phyloP scores from a whole-genome alignment of 2,329 filamentous ascomycete species.

The Phialophora verrucosa region DNA sequence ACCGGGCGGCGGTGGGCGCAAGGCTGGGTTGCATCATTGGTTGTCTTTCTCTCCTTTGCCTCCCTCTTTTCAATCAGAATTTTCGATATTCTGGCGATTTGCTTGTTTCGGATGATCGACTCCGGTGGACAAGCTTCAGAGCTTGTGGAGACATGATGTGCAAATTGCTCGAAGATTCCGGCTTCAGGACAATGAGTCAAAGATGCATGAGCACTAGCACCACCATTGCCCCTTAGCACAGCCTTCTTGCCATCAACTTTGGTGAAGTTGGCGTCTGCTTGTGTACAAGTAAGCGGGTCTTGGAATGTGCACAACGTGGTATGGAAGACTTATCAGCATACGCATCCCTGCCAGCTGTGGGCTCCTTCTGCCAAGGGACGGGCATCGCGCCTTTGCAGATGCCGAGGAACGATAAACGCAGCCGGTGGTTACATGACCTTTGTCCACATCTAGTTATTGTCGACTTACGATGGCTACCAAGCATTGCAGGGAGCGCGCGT shows the following conservation, averaged over 20 bases:
- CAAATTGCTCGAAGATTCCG: not conserved
- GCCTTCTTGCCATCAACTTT: not conserved
- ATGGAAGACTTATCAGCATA: not conserved
- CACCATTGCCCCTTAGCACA: not conserved
- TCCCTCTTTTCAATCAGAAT: not conserved
- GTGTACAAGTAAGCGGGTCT: not conserved
- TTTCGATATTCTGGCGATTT: not conserved
- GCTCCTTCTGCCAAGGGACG: not conserved
- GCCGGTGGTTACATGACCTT: not conserved
- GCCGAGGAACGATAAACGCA: not conserved
- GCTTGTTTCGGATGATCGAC: not conserved
- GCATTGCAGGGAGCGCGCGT: not conserved
- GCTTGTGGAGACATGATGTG: slow-evolving; percentile 1
- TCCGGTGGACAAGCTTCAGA: not conserved
- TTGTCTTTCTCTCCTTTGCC: not conserved
- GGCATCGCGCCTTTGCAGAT: slow-evolving; percentile 7
- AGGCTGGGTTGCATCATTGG: slow-evolving; percentile 13
- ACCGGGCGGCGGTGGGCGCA: not conserved
- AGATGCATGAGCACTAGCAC: not conserved
- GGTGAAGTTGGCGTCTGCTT: not conserved
- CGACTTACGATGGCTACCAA: not conserved
- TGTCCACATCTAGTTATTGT: not conserved
- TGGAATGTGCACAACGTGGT: not conserved
- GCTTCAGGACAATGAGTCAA: not conserved
- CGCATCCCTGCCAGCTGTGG: not conserved